Conservation (phyloP, 305 asterid species). For the Stenogyne calaminthoides region DNA sequence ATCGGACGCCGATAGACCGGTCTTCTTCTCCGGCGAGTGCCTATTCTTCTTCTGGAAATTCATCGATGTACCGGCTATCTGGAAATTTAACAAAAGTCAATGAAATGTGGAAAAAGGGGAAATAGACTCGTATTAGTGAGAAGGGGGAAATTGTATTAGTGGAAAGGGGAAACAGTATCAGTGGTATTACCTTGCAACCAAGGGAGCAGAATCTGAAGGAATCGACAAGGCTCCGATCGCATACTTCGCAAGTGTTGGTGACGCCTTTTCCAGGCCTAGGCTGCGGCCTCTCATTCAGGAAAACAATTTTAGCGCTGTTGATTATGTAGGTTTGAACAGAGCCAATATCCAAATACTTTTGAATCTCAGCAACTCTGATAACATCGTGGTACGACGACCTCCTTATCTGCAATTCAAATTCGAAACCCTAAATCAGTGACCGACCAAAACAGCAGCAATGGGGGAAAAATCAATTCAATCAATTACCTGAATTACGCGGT, state of each 20-base stretch:
- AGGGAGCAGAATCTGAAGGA: slow-evolving; percentile 90
- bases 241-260: slow-evolving; percentile 87
- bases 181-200: slow-evolving; percentile 75
- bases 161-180: not conserved
- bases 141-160: too few species aligned
- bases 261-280: slow-evolving; percentile 97
- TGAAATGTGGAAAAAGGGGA: not conserved
- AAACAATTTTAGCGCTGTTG: slow-evolving; percentile 93
- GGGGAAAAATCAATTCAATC: not conserved
- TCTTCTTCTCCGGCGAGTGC: slow-evolving; percentile 41
- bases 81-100: slow-evolving; percentile 22
- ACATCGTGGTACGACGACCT: slow-evolving; percentile 98
- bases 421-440: slow-evolving; percentile 21
- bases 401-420: slow-evolving; percentile 71
- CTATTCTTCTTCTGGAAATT: slow-evolving; percentile 43
- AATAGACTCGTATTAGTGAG: too few species aligned
- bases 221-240: slow-evolving; percentile 88
- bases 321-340: slow-evolving; percentile 84
- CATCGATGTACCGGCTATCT: slow-evolving; percentile 75
- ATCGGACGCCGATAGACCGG: slow-evolving; percentile 33
- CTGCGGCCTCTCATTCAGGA: slow-evolving; percentile 91
- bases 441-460: not conserved
- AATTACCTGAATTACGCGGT: slow-evolving; percentile 79
- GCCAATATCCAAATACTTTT: slow-evolving; percentile 74
- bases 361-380: slow-evolving; percentile 86